Evolutionary conservation across 2,329 filamentous ascomycete genomes (phyloP).

Genomic region (Hymenoscyphus salicellus): DNA sequence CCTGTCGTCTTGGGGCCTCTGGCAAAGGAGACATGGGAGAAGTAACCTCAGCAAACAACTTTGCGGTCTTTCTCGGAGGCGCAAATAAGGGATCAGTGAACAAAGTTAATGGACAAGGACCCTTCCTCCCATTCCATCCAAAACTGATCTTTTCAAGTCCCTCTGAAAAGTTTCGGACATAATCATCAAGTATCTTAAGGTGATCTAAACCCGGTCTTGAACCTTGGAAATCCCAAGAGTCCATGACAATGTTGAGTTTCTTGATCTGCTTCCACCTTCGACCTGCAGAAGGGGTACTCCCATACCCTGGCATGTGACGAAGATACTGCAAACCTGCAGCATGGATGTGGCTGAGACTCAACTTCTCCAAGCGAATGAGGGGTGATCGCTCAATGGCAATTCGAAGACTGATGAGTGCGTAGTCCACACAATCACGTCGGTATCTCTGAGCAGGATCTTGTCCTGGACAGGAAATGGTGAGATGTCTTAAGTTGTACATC

Average conservation of each 20-base stretch:
- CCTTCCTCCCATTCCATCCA: conserved; percentile 70
- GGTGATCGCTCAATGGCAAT: conserved; percentile 76
- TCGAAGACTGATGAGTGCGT: conserved; percentile 80
- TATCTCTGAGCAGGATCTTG: conserved; percentile 68
- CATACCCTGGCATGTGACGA: conserved; percentile 70
- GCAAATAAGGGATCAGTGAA: conserved; percentile 62
- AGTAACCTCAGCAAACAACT: conserved; percentile 63
- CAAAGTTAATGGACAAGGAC: conserved; percentile 72
- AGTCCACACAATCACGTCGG: conserved; percentile 77
- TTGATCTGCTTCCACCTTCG: conserved; percentile 76
- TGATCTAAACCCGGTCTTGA: conserved; percentile 63
- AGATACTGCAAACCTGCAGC: conserved; percentile 74
- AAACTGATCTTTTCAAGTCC: conserved; percentile 70
- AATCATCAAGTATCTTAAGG: conserved; percentile 77
- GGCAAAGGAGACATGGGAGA: conserved; percentile 63
- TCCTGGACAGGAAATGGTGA: conserved; percentile 73
- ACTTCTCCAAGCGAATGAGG: conserved; percentile 61
- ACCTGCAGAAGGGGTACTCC: conserved; percentile 67
- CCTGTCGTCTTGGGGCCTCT: conserved; percentile 48
- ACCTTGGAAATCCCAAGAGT: conserved; percentile 63
- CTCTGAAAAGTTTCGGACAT: conserved; percentile 67
- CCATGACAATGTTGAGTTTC: conserved; percentile 69
- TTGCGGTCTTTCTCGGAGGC: conserved; percentile 50
- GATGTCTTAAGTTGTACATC: conserved; percentile 67
- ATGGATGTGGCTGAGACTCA: conserved; percentile 73